Conservation (phyloP, 805 yeast species). For the Suhomyces sp. region DNA sequence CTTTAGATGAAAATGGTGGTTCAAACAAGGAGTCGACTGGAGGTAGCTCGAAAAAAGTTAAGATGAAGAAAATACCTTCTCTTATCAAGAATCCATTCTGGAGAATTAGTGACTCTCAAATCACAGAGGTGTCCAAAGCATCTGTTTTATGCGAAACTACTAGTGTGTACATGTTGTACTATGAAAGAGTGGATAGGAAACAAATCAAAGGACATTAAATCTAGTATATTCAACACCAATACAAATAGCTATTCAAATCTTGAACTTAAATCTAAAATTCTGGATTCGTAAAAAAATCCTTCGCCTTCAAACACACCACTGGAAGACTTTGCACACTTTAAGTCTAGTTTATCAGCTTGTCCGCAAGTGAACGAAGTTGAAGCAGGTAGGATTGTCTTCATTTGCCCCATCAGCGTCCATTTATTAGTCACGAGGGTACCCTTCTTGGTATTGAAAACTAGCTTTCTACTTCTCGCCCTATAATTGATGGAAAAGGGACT, state of each 20-base stretch:
- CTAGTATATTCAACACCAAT: too few relatives aligned
- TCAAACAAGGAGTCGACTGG: background rate
- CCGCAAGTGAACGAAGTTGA: too few relatives aligned
- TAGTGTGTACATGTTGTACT: slow-evolving; percentile 85
- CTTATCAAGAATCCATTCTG: slow-evolving; percentile 66
- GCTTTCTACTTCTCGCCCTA: slow-evolving; percentile 9
- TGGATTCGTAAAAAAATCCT: too few relatives aligned
- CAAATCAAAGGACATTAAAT: slow-evolving; percentile 10
- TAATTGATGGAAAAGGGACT: slow-evolving; percentile 12
- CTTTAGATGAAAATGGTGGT: slow-evolving; percentile 3
- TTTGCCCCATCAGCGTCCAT: too few relatives aligned
- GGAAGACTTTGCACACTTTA: too few relatives aligned
- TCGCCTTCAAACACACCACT: too few relatives aligned
- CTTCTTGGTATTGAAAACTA: slow-evolving; percentile 9
- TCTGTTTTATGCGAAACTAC: slow-evolving; percentile 67
- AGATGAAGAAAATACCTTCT: slow-evolving; percentile 55
- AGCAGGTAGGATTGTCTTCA: too few relatives aligned
- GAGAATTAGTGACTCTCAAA: slow-evolving; percentile 78
- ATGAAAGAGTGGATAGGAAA: slow-evolving; percentile 52
- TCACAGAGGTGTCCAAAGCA: slow-evolving; percentile 56
- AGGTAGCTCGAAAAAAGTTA: slow-evolving; percentile 21
- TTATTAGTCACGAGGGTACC: background rate
- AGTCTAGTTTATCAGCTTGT: too few relatives aligned
- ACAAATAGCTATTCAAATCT: too few relatives aligned
- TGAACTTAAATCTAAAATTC: too few relatives aligned